Evolutionary conservation across 1,139 yeast genomes (phyloP), one percentile per base, ranked within the genome.

Genomic region (Torulaspora globosa): DNA sequence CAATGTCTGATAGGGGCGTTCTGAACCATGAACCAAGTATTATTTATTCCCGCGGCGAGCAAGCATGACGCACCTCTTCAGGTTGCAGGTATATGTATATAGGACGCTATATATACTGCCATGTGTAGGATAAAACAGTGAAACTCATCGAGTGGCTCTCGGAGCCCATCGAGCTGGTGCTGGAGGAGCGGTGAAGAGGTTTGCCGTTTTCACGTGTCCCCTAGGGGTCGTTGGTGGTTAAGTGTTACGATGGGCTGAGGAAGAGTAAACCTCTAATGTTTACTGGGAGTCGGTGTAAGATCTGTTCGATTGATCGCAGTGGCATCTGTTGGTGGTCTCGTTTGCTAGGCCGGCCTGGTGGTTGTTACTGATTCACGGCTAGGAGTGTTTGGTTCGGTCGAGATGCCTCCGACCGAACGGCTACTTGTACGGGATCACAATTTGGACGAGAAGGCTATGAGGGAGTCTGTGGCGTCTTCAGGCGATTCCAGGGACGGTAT

Each of bases 1-100:
- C 61, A 82, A 82, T 68, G 87, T 78, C 62, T 82, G 74, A 70
- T 24, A 9, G 29, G 32, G 32, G 2, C 14, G 3, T 29, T 15
- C 12, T 11, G 5, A 18, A 2, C 23, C 21, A 12, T n/a, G n/a
- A n/a, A n/a, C n/a, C n/a, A 16, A 30, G 21, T 29, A 37, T 37
- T 37, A 37, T 29, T 37, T 37, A 37, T 37, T 37, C 41, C 35
- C 24, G 30, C 34, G 18, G 32, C 34, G 30, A 27, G 41, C 39
- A 23, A 8, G 21, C 35, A 37, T 9, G 34, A 11, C 6, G 12
- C 16, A 12, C 21, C 34, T 37, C 29, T 29, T 19, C 11, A 15
- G 24, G 40, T 18, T 23, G 41, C 18, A 31, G 41, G 41, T 37
- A 32, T 37, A 24, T 32, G 41, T 37, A 28, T 32, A 15, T 37